Percentiles rank a stretch among this genome's conserved stretches.
phyloP scores from a whole-genome alignment of 75 land plant genomes.

The Isoetes taiwanensis region DNA sequence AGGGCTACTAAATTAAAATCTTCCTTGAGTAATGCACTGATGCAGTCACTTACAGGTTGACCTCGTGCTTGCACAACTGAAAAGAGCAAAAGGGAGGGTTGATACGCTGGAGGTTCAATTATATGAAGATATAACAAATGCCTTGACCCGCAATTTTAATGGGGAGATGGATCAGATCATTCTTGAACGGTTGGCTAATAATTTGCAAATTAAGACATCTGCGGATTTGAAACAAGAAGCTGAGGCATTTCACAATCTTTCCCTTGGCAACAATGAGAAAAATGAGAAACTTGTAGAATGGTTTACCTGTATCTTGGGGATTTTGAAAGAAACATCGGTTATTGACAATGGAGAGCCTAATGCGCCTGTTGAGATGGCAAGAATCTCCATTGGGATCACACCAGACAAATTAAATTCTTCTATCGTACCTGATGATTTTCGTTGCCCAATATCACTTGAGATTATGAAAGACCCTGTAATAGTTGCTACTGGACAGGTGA shows the following conservation, averaged over 20 bases:
- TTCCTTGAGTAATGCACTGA: too few species aligned
- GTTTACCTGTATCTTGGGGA: slow-evolving; percentile 30
- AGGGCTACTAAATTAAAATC: too few species aligned
- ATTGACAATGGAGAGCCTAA: slow-evolving; percentile 18
- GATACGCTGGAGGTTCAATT: slow-evolving; percentile 45
- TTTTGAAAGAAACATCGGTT: slow-evolving; percentile 51
- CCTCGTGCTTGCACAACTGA: slow-evolving; percentile 73
- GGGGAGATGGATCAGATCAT: slow-evolving; percentile 33
- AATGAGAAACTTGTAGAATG: too few species aligned
- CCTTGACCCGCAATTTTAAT: slow-evolving; percentile 28
- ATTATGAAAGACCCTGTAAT: slow-evolving; percentile 5
- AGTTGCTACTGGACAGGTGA: slow-evolving; percentile 5
- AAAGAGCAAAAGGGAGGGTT: slow-evolving; percentile 49
- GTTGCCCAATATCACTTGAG: slow-evolving; percentile 2
- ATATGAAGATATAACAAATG: slow-evolving; percentile 35
- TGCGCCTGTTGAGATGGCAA: slow-evolving; percentile 26
- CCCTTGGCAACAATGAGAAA: slow-evolving; percentile 44
- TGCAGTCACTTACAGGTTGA: slow-evolving; percentile 69
- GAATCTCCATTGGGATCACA: too few species aligned
- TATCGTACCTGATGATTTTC: background rate
- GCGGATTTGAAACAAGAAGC: slow-evolving; percentile 67
- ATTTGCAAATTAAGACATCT: slow-evolving; percentile 29
- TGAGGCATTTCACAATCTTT: slow-evolving; percentile 60
- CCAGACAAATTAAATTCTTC: background rate
- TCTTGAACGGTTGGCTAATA: slow-evolving; percentile 32